Base-by-base conservation (phyloP, 2,329 filamentous ascomycete species). In the Beauveria scarabaeidicola region DNA sequence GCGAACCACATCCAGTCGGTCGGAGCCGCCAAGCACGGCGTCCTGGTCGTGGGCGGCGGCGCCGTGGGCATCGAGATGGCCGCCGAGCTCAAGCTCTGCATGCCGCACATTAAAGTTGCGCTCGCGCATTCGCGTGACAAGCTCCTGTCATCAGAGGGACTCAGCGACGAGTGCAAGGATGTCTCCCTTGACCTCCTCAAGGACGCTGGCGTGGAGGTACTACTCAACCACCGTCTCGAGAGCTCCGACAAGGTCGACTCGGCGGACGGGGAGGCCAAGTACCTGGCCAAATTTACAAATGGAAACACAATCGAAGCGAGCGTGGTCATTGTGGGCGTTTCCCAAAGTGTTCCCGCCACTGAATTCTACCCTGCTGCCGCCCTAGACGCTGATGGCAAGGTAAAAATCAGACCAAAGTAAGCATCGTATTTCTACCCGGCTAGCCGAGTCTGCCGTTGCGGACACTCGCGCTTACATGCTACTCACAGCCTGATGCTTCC, bases 1-100 rank as follows among this genome's bases (percentile, higher is more conserved):
- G 76, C 77, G 51, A 74, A 77, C 8, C 86, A 90, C 63, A 83
- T 89, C 64, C 72, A 79, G 19, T 70, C 74, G 15, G 77, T 85
- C 2, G 70, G 76, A 32, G 74, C 74, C 27, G 82, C 83, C 1
- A 73, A 70, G 5, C 75, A 82, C 21, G 84, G 82, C 1, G 81
- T 91, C 1, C 81, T 89, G 0, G 78, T 93, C 23, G 84, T 93
- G 19, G 89, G 89, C 21, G 89, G 89, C 63, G 74, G 88, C 54
- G 90, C 89, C 5, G 89, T 92, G 1, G 90, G 90, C 10, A 85
- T 92, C 58, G 89, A 93, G 70, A 90, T 93, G 80, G 88, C 90
- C 0, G 84, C 87, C 1, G 89, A 93, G 73, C 76, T 92, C 56
- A 92, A 91, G 72, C 71, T 82, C 48, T 74, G 84, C 25, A 79